Evolutionary conservation across 75 land plant species (phyloP).

Genomic region (Picea sitchensis): DNA sequence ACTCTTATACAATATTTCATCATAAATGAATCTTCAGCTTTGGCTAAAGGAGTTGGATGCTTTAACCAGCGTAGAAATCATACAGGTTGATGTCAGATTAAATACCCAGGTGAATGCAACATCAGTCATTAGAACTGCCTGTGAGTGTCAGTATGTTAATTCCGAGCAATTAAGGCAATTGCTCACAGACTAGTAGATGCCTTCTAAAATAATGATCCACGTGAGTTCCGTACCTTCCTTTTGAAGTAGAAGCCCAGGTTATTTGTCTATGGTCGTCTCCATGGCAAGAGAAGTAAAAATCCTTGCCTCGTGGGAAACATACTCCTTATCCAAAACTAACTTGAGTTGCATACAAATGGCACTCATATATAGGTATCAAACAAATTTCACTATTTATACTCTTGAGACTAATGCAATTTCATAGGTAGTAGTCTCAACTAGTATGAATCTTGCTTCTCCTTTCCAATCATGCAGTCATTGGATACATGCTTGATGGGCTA

Average conservation of each 20-base stretch:
- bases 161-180: conserved; percentile 8
- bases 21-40: background rate
- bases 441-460: background rate
- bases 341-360: background rate
- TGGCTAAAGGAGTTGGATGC: background rate
- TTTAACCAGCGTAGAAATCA: background rate
- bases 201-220: background rate
- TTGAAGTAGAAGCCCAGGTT: background rate
- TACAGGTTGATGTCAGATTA: background rate
- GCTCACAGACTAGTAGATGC: conserved; percentile 6
- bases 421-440: background rate
- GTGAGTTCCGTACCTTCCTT: conserved; percentile 3
- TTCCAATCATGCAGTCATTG: background rate
- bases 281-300: background rate
- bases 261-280: background rate
- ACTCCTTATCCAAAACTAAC: conserved; percentile 3
- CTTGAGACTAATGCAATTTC: background rate
- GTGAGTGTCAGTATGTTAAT: conserved; percentile 8
- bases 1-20: conserved; percentile 2
- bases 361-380: conserved; percentile 6
- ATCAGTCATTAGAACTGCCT: background rate
- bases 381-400: background rate
- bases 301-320: background rate
- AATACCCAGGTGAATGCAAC: conserved; percentile 4
- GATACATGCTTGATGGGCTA: background rate